phyloP scores from a whole-genome alignment of 208 protist genomes.

The Blastocrithidia nonstop region DNA sequence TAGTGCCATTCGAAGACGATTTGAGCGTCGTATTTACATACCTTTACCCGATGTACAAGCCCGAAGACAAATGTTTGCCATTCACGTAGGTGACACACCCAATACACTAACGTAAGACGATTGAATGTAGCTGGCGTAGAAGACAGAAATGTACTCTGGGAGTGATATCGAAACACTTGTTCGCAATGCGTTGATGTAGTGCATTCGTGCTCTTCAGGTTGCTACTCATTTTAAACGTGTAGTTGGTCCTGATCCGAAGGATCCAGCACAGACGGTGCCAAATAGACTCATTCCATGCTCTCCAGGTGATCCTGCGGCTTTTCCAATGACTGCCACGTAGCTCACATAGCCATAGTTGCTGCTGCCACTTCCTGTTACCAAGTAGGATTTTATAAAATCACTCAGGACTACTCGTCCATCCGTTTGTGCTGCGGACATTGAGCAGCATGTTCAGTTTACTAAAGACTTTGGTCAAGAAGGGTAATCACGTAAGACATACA shows the following conservation, averaged over 20 bases:
- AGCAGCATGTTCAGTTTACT: conserved; percentile 89
- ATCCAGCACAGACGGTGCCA: conserved; percentile 53
- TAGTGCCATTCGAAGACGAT: conserved; percentile 78
- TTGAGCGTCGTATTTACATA: conserved; percentile 89
- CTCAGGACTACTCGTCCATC: conserved; percentile 78
- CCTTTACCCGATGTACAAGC: conserved; percentile 79
- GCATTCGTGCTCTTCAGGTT: conserved; percentile 91
- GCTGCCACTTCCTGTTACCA: conserved; percentile 83
- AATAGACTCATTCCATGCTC: conserved; percentile 88
- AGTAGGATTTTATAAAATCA: conserved; percentile 87
- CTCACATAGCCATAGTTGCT: conserved; percentile 80
- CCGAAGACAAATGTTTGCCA: conserved; percentile 88
- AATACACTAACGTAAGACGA: conserved; percentile 76
- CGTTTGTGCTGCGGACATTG: conserved; percentile 84
- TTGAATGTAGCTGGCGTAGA: conserved; percentile 78
- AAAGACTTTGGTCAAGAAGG: conserved; percentile 94
- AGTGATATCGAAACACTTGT: conserved; percentile 95
- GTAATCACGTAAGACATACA: conserved; percentile 11
- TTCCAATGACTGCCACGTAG: conserved; percentile 88
- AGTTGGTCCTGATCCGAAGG: conserved; percentile 42
- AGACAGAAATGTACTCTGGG: conserved; percentile 90
- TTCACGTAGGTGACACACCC: conserved; percentile 91
- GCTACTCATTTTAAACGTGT: conserved; percentile 96
- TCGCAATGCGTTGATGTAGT: conserved; percentile 96
- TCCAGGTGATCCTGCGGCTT: conserved; percentile 84